Base-by-base conservation (phyloP, 2,329 filamentous ascomycete species). In the Aspergillus novoparasiticus region DNA sequence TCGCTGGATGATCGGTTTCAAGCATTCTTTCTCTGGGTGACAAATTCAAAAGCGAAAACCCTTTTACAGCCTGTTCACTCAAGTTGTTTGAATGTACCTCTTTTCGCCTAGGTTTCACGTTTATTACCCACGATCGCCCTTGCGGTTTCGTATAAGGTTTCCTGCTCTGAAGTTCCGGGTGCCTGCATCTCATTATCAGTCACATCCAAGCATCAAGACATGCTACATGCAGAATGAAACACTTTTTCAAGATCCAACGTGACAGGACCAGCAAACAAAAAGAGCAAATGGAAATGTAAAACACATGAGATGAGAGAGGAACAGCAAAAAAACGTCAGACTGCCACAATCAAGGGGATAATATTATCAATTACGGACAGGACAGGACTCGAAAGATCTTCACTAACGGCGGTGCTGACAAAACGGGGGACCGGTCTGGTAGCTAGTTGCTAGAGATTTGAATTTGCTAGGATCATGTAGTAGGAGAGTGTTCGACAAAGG, bases 401-500 rank as follows among this genome's bases (percentile, higher is more conserved):
- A 59, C 61, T 51, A 57, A 58, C 50, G 23, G 57, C 10, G 30
- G 21, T 30, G 32, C 51, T 45, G 48, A 50, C 53, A 61, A 53
- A 58, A 48, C 30, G 61, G 58, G 58, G 66, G 65, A 41, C 63
- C 16, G 28, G 60, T 61, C 61, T 58, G 60, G 62, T 69, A 64
- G 66, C 65, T 74, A 68, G 61, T 64, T 67, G 67, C 68, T 75
- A 69, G 63, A 69, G 69, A 69, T 59, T 70, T 75, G 71, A 66
- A 73, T 73, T 75, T 68, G 70, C 73, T 75, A 73, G 67, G 66
- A 69, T 71, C 73, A 72, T 71, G 68, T 73, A 72, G 68, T 72
- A 71, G 66, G 62, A 69, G 68, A 66, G 65, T 68, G 58, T 64
- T 70, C 69, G 68, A 75, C 72, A 70, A 69, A 75, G 63, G 68